Evolutionary conservation across 176 grass and related monocot genomes (phyloP).

Genomic region (Dactylis glomerata): DNA sequence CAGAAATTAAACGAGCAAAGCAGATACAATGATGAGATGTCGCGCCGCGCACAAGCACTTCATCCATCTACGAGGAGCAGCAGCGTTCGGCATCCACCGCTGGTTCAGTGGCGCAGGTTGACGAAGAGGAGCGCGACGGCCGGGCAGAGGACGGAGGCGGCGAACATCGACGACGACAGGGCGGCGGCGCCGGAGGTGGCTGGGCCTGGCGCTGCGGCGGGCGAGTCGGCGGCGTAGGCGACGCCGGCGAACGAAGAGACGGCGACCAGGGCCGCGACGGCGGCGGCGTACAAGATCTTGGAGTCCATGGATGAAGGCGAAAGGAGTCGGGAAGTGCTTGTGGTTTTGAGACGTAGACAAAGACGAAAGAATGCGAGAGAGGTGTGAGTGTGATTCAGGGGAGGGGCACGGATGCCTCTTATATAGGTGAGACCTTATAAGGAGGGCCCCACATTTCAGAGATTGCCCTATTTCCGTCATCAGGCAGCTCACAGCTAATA

Average conservation of each 20-base stretch:
- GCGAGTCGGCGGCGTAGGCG: slow-evolving; percentile 41
- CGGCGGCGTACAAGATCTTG: slow-evolving; percentile 31
- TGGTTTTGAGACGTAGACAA: background rate
- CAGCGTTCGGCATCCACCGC: background rate
- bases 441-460: slow-evolving; percentile 19
- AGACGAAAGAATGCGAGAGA: background rate
- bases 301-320: slow-evolving; percentile 24
- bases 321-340: background rate
- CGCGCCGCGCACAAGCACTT: background rate
- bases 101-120: slow-evolving; percentile 56
- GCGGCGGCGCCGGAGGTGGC: slow-evolving; percentile 48
- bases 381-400: background rate
- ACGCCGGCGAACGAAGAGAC: slow-evolving; percentile 41
- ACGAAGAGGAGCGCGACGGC: slow-evolving; percentile 55
- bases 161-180: slow-evolving; percentile 41
- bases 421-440: slow-evolving; percentile 25
- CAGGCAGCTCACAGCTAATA: slow-evolving; percentile 17
- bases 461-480: slow-evolving; percentile 28
- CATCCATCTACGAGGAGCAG: background rate
- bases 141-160: slow-evolving; percentile 64
- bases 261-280: slow-evolving; percentile 30
- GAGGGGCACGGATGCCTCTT: background rate
- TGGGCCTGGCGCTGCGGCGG: slow-evolving; percentile 63
- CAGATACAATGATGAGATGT: slow-evolving; percentile 7
- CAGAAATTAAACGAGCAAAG: slow-evolving; percentile 10